Base-by-base conservation (phyloP, 805 yeast genomes). In the Metschnikowia colocasiae region DNA sequence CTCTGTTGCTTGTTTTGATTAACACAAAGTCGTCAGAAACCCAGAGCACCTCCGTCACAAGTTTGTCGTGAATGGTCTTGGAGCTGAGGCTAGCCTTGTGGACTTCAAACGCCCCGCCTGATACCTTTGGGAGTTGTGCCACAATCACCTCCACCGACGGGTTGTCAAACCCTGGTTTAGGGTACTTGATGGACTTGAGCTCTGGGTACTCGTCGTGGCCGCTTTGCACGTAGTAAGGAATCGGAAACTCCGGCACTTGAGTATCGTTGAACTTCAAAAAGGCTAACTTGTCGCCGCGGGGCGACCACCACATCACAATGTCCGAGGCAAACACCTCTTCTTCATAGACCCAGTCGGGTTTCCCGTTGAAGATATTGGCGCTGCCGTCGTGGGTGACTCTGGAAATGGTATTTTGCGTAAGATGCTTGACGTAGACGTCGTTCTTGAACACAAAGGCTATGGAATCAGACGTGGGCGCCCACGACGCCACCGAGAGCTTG, bases 291-390 rank as follows among this genome's bases (percentile, higher is more conserved):
- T 76, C 68, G 10, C 92, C 90, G 35, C 72, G 64, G 7, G 87
- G 87, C 4, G 95, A 84, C 96, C 96, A 90, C 95, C 95, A 89
- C 40, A 88, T 55, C 0, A 91, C 87, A 19, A 75, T 66, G 56
- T 83, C 89, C 20, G 79, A 76, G 30, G 79, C 81, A 45, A 86
- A 75, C 0, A 89, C 94, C 64, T 89, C 97, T 56, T 89, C 97
- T 60, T 90, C 97, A 56, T 89, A 89, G 6, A 88, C 95, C 97
- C 97, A 89, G 60, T 89, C 96, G 0, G 96, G 95, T 51, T 83
- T 83, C 2, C 96, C 97, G 60, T 90, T 85, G 66, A 89, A 88
- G 6, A 87, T 71, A 52, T 80, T 75, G 1, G 71, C 75, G 29
- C 82, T 81, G 13, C 96, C 96, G 58, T 86, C 94, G 34, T 51